These are phyloP conservation scores for Penicillium sp. DNA, from an alignment of 2,329 filamentous ascomycete genomes.

Conservation along the genomic window DNA sequence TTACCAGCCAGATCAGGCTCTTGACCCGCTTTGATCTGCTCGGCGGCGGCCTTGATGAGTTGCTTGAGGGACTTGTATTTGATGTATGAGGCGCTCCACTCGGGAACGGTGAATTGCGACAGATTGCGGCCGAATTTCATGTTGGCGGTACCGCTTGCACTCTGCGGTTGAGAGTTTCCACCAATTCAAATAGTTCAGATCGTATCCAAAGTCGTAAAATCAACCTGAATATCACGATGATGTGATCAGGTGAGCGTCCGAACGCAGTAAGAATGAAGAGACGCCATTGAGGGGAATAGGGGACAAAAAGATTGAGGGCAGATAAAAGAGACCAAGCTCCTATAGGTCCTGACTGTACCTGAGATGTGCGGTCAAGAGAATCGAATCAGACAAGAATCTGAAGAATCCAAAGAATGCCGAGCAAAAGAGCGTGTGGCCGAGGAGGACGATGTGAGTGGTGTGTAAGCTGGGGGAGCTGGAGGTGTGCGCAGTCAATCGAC, in stretches of 20 bases:
- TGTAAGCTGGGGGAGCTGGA: neutral
- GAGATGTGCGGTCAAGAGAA: slow-evolving; percentile 3
- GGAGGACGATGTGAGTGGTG: neutral
- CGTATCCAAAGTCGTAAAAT: neutral
- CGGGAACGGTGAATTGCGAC: slow-evolving; percentile 51
- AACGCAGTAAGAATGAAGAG: slow-evolving; percentile 15
- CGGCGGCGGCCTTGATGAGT: slow-evolving; percentile 78
- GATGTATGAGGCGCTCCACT: slow-evolving; percentile 54
- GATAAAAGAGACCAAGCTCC: slow-evolving; percentile 6
- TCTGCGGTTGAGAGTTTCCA: no score
- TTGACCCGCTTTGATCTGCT: slow-evolving; percentile 67
- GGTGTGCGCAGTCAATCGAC: slow-evolving; percentile 18
- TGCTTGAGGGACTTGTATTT: slow-evolving; percentile 72
- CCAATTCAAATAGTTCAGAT: neutral
- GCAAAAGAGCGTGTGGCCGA: neutral
- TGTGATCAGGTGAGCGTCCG: slow-evolving; percentile 26
- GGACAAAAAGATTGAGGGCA: neutral
- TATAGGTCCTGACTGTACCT: slow-evolving; percentile 18
- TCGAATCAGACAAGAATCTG: no score
- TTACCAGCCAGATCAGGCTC: slow-evolving; percentile 88
- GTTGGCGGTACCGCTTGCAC: slow-evolving; percentile 16
- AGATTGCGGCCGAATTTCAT: slow-evolving; percentile 56
- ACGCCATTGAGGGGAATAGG: slow-evolving; percentile 17
- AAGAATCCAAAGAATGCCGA: no score
- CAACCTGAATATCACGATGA: slow-evolving; percentile 20